Evolutionary conservation across 306 rosid genomes (phyloP), one percentile per base, ranked within the genome.

Genomic region (Mucuna pruriens): DNA sequence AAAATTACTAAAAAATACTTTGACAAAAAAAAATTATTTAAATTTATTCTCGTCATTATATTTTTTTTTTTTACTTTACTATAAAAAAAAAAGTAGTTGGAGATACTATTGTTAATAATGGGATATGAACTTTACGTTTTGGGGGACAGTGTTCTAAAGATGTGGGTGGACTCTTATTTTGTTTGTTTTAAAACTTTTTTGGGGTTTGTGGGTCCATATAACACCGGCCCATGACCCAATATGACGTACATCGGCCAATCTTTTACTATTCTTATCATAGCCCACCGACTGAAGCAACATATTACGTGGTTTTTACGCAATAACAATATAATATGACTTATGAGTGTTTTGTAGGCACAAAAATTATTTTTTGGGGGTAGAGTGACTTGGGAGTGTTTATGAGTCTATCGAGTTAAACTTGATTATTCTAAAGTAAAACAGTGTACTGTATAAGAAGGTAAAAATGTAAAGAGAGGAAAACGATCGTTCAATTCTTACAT

Each of bases 201-300:
- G 9, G 62, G 31, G n/a, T n/a, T 12, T 45, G 73, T 76, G 81
- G 73, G 81, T 33, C 81, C 81, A 76, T 29, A 1, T 7, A 20
- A 46, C 73, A 76, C 63, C 73, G 81, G 81, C 73, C 80, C 81
- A 62, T 22, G 16, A 44, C 62, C 25, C 19, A 25, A 19, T 33
- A 5, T 44, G 34, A 76, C 80, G 25, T 62, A 38, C 36, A 45
- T 45, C 34, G 74, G 63, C 63, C n/a, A 46, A 3, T 3, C 9
- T 55, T 36, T 72, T 16, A 0, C 1, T 23, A n/a, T 4, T 54
- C 9, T 61, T 7, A 1, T 58, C 10, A 22, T 26, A 39, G 68
- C 80, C 72, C 80, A 76, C 61, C 63, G 36, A 33, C 25, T 1
- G 4, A 17, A 2, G 23, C 22, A 17, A 62, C 34, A 42, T 13